A percentile compares a stretch with the other conserved stretches of the same genome.
phyloP scores from a whole-genome alignment of 139 green algal species.

The Chlorella sp. region DNA sequence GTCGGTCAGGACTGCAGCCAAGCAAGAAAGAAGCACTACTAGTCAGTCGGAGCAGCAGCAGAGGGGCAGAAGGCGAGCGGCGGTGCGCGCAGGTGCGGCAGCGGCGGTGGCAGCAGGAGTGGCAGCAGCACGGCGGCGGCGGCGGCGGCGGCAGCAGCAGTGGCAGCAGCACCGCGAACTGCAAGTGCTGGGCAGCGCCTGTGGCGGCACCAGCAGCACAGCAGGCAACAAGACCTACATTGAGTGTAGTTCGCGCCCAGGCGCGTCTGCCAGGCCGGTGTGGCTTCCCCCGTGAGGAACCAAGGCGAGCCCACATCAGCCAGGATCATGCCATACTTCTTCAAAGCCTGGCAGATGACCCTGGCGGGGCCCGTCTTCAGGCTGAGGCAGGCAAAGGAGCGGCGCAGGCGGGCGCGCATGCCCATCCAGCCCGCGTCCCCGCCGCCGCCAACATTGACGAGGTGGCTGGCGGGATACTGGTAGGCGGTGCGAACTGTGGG shows the following conservation, averaged over 20 bases:
- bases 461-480: constrained; percentile 1
- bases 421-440: not conserved
- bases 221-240: not conserved
- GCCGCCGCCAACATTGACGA: not conserved
- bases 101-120: too few species aligned
- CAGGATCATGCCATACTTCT: not conserved
- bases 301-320: not conserved
- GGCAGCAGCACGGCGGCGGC: too few species aligned
- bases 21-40: too few species aligned
- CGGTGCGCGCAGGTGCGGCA: too few species aligned
- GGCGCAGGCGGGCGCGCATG: not conserved
- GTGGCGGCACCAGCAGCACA: too few species aligned
- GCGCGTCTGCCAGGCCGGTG: not conserved
- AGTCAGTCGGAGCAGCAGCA: too few species aligned
- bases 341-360: not conserved
- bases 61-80: too few species aligned
- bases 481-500: not conserved
- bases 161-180: too few species aligned
- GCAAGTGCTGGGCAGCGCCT: too few species aligned
- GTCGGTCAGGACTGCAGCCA: not conserved
- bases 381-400: not conserved
- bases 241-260: not conserved
- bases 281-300: not conserved
- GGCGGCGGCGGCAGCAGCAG: too few species aligned
- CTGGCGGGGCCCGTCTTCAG: not conserved